Percentiles rank a stretch among this genome's conserved stretches.
These are phyloP conservation scores for Bauhinia variegata DNA, from an alignment of 306 rosid genomes.

Conservation along the genomic window DNA sequence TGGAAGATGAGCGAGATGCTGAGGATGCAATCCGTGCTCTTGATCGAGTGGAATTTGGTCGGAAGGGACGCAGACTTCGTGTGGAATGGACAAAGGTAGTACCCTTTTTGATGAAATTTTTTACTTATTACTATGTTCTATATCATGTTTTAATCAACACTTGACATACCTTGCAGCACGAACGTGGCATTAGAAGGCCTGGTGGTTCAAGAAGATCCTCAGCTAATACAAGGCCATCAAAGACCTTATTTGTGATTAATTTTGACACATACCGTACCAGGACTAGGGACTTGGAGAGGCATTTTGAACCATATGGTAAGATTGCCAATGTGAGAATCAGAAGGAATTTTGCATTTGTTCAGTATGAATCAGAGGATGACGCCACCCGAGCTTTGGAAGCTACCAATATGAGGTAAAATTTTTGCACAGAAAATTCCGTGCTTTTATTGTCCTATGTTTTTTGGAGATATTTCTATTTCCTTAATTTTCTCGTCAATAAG, in stretches of 20 bases:
- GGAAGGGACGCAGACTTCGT: conserved; percentile 92
- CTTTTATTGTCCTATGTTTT: no score
- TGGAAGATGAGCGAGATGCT: conserved; percentile 98
- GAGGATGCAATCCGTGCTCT: conserved; percentile 91
- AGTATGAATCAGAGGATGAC: conserved; percentile 91
- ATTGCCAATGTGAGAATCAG: conserved; percentile 87
- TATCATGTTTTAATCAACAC: conserved; percentile 19
- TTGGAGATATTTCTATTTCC: not conserved
- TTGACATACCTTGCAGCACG: conserved; percentile 60
- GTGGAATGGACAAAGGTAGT: conserved; percentile 98
- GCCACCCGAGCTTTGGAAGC: conserved; percentile 90
- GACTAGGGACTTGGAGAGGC: conserved; percentile 97
- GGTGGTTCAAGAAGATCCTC: conserved; percentile 79
- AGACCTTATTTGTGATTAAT: conserved; percentile 91
- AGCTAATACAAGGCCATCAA: conserved; percentile 70
- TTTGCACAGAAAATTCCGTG: conserved; percentile 1
- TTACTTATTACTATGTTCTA: not conserved
- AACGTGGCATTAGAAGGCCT: conserved; percentile 89
- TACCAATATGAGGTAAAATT: conserved; percentile 78
- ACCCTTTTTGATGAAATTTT: not conserved
- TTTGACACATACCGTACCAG: conserved; percentile 89
- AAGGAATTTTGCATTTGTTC: conserved; percentile 95
- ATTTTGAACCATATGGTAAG: conserved; percentile 95
- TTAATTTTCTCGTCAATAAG: conserved; percentile 1
- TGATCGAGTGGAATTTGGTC: conserved; percentile 87